Conservation (phyloP, 1,284 basidiomycete species). For the Volvariella surrecta region DNA sequence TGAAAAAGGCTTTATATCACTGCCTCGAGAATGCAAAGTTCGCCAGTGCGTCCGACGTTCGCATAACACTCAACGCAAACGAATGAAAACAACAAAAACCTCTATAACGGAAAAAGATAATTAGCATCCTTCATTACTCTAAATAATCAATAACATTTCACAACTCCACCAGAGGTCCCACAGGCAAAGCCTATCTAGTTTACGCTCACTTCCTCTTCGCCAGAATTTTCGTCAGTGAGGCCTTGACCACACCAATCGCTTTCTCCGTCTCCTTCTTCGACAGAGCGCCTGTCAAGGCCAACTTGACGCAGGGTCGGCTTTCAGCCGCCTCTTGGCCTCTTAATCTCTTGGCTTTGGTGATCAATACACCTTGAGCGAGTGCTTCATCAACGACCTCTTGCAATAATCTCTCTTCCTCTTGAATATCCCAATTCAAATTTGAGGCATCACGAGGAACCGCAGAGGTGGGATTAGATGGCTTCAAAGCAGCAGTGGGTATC, state of each 20-base stretch:
- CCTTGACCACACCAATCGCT: constrained; percentile 71
- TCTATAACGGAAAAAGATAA: too few species aligned
- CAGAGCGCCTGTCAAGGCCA: constrained; percentile 75
- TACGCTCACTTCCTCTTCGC: constrained; percentile 21
- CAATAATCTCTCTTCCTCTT: constrained; percentile 68
- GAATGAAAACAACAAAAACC: too few species aligned
- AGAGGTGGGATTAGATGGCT: constrained; percentile 36
- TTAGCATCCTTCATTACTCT: too few species aligned
- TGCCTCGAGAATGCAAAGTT: too few species aligned
- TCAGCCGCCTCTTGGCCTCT: constrained; percentile 80
- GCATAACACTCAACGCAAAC: too few species aligned
- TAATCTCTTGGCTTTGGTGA: constrained; percentile 77
- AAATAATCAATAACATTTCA: too few species aligned
- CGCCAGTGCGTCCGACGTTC: too few species aligned
- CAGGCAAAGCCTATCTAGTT: too few species aligned
- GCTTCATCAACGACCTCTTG: constrained; percentile 88
- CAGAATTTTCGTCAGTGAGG: constrained; percentile 64
- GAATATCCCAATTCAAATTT: constrained; percentile 45
- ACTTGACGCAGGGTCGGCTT: constrained; percentile 77
- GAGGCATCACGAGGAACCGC: constrained; percentile 28
- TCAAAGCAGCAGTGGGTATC: constrained; percentile 13
- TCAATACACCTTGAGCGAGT: constrained; percentile 68
- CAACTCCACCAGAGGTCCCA: too few species aligned
- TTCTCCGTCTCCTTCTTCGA: constrained; percentile 90
- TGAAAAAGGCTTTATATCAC: too few species aligned